Percentiles rank a stretch among this genome's conserved stretches.
Conservation (phyloP, 1,284 basidiomycete species). For the Marasmius fiardii region DNA sequence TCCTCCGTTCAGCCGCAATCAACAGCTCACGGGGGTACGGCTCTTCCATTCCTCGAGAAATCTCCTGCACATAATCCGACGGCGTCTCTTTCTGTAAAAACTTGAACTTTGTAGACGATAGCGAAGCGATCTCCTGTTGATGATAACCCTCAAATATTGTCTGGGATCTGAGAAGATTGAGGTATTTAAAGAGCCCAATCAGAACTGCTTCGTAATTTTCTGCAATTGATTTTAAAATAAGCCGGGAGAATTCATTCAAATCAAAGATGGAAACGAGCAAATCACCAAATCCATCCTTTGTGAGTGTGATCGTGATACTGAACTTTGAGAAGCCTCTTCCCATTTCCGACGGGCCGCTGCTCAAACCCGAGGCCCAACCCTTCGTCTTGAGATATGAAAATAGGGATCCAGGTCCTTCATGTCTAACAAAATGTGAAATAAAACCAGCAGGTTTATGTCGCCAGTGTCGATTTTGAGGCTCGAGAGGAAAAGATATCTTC, state of each 20-base stretch:
- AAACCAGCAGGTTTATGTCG: slow-evolving; percentile 81
- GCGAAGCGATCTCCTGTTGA: slow-evolving; percentile 76
- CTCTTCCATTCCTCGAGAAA: slow-evolving; percentile 77
- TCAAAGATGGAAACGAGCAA: slow-evolving; percentile 14
- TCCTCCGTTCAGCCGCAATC: slow-evolving; percentile 74
- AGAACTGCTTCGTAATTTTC: slow-evolving; percentile 79
- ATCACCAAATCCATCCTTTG: slow-evolving; percentile 84
- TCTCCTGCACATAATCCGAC: slow-evolving; percentile 77
- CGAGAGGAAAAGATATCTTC: slow-evolving; percentile 87
- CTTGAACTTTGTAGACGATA: slow-evolving; percentile 79
- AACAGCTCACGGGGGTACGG: slow-evolving; percentile 79
- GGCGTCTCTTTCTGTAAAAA: slow-evolving; percentile 89
- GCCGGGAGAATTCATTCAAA: not conserved
- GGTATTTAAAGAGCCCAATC: slow-evolving; percentile 81
- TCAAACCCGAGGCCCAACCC: slow-evolving; percentile 87
- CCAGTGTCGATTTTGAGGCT: slow-evolving; percentile 81
- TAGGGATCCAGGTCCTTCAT: slow-evolving; percentile 94
- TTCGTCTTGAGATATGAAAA: slow-evolving; percentile 90
- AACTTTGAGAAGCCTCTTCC: slow-evolving; percentile 89
- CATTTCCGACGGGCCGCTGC: slow-evolving; percentile 69
- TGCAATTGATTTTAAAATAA: slow-evolving; percentile 25
- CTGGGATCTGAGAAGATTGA: slow-evolving; percentile 65
- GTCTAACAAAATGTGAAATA: slow-evolving; percentile 87
- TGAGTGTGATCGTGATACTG: slow-evolving; percentile 81
- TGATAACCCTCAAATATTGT: slow-evolving; percentile 71